Evolutionary conservation across 768 basidiomycete species (phyloP), one percentile per base, ranked within the genome.

Genomic region (Psilocybe cyanescens): DNA sequence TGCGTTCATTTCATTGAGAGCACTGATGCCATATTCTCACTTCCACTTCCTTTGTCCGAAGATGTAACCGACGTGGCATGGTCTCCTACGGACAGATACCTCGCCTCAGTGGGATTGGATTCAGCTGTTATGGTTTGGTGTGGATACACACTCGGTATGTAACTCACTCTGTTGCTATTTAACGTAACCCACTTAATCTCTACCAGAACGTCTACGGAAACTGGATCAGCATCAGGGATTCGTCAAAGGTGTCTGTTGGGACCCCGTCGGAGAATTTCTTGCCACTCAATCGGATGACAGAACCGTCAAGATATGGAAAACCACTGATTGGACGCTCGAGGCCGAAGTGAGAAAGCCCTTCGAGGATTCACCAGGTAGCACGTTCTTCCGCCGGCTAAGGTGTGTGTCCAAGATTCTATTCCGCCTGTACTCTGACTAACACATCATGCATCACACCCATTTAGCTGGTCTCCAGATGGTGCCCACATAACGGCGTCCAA

Each of bases 231-330:
- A 99, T 70, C 89, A 94, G 69, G 97, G 95, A 2, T 98, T 98
- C 74, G 96, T 99, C 68, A 99, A 99, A 76, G 97, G 97, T 60
- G 94, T 99, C 53, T 96, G 94, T 71, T 99, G 97, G 89, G 97
- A 99, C 76, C 97, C 97, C 3, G 97, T 96, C 2, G 97, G 97
- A 49, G 92, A 98, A 75, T 98, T 90, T 71, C 86, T 99, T 63
- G 97, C 97, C n/a, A 98, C 97, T 45, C 88, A 97, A 76, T 96
- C 95, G 28, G 97, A 98, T 75, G 97, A 99, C 75, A 87, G 92
- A 72, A 90, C 94, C 4, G 94, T 99, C 63, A 97, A 97, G 71
- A 92, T 99, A 39, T 99, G 97, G 97, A 85, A 90, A 65, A 97
- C 97, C 0, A 88, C 86, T 7, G 94, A 97, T 66, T 99, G 97